Evolutionary conservation across 345 rosid genomes (phyloP), one percentile per base, ranked within the genome.

Genomic region (Geranium brycei): DNA sequence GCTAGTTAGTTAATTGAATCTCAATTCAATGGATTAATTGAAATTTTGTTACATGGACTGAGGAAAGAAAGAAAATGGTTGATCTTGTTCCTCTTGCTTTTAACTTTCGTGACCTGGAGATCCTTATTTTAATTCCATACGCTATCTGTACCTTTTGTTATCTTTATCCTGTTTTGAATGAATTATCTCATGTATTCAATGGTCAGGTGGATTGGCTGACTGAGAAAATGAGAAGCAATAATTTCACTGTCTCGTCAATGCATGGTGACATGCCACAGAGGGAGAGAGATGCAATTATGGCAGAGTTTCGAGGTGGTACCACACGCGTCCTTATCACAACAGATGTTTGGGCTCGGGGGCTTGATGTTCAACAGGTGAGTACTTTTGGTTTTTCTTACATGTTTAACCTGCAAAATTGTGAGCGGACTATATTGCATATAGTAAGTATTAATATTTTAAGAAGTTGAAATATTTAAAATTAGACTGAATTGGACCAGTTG

Each of bases 231-330:
- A 88, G 96, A n/a, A 83, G 73, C 72, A 74, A 78, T 78, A 88
- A 93, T 78, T 91, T 93, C 66, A 87, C 97, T 0, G 97, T 91
- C 69, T 93, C 97, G 38, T 84, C 99, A 72, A 93, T 93, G 97
- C 99, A 93, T 58, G 99, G 97, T 3, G 99, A 93, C 79, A 88
- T 93, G 99, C 99, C 99, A 73, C 97, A 91, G 76, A 93, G 72
- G 76, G 99, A 93, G 61, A 86, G 97, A 81, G 99, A 91, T 71
- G 92, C 86, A 60, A 88, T 91, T 65, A 88, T 93, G 96, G 69
- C 61, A 17, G 91, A 93, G 70, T 93, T 93, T 71, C 82, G 88
- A 19, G 71, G 79, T 19, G 99, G 91, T 47, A 83, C 81, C 28
- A 93, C 97, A 5, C 90, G 96, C 67, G 97, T 93, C 59, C 85